A percentile compares a stretch with the other conserved stretches of the same genome.
phyloP scores from a whole-genome alignment of 2,329 filamentous ascomycete genomes.

The Chrysosphaeria jannelii region DNA sequence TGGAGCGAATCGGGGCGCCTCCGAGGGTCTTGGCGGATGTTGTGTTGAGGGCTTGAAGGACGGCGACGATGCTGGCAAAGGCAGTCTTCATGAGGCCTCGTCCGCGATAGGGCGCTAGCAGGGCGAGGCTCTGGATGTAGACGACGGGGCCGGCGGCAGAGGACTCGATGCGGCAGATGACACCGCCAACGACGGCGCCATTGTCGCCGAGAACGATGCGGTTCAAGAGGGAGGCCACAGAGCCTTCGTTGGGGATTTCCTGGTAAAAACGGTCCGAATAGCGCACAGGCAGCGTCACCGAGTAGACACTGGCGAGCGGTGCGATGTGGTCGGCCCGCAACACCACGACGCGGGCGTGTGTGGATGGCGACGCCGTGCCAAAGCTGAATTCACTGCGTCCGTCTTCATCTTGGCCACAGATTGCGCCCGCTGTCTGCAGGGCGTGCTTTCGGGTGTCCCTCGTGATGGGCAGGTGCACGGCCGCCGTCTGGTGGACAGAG shows the following conservation, averaged over 20 bases:
- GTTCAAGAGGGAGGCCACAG: constrained; percentile 20
- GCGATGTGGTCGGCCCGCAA: constrained; percentile 18
- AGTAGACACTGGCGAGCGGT: constrained; percentile 30
- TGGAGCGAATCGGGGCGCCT: constrained; percentile 8
- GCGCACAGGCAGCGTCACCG: constrained; percentile 29
- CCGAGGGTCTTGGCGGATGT: background rate
- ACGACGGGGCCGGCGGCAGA: constrained; percentile 10
- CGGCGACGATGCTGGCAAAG: constrained; percentile 19
- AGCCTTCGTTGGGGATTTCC: constrained; percentile 17
- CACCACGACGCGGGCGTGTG: too few species aligned
- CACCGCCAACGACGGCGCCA: constrained; percentile 21
- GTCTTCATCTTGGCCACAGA: too few species aligned
- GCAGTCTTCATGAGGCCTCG: constrained; percentile 27
- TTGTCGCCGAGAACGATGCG: constrained; percentile 22
- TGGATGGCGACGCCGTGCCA: too few species aligned
- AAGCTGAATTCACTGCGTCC: too few species aligned
- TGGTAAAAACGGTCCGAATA: constrained; percentile 35
- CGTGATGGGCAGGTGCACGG: too few species aligned
- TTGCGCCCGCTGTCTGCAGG: too few species aligned
- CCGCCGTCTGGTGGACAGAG: too few species aligned
- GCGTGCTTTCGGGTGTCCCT: too few species aligned
- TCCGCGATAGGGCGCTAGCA: constrained; percentile 30
- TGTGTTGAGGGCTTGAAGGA: constrained; percentile 9
- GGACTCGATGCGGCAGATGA: constrained; percentile 28
- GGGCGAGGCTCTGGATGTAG: constrained; percentile 32